Conservation (phyloP, 2,329 filamentous ascomycete genomes). For the Cordyceps pruinosa region DNA sequence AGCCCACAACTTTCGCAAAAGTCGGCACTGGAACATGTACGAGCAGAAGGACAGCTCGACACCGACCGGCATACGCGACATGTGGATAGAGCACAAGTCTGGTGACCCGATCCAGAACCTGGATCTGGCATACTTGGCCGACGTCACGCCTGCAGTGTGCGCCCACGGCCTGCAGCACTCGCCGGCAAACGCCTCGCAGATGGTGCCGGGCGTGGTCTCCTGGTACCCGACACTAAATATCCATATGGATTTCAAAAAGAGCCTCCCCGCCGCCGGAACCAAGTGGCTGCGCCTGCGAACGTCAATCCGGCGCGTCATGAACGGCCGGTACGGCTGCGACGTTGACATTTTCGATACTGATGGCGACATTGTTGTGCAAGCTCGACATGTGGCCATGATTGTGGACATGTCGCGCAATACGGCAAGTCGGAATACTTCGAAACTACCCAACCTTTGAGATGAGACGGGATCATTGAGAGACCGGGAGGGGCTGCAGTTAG, state of each 20-base stretch:
- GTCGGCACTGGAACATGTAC: conserved; percentile 26
- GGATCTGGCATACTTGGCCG: conserved; percentile 3
- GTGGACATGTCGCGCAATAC: conserved; percentile 20
- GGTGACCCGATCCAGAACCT: not conserved
- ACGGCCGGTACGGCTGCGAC: conserved; percentile 70
- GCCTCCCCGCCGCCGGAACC: conserved; percentile 58
- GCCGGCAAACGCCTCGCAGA: not conserved
- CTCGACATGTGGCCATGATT: conserved; percentile 25
- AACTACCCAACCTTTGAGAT: not conserved
- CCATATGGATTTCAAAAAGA: conserved; percentile 71
- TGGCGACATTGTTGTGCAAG: conserved; percentile 25
- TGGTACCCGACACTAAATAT: conserved; percentile 74
- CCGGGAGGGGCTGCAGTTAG: not conserved
- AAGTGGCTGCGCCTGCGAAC: conserved; percentile 66
- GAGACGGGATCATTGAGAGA: not conserved
- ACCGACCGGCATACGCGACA: conserved; percentile 18
- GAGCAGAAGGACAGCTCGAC: conserved; percentile 16
- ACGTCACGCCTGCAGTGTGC: not conserved
- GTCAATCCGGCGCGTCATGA: conserved; percentile 57
- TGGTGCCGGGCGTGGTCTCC: conserved; percentile 25
- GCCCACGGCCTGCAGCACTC: not conserved
- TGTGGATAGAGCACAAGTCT: conserved; percentile 8
- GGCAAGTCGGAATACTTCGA: conserved; percentile 17
- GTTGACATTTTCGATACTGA: conserved; percentile 53
- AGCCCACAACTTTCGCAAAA: conserved; percentile 12